These are phyloP conservation scores for Hymenoscyphus linearis DNA, from an alignment of 2,329 filamentous ascomycete species.

Conservation along the genomic window DNA sequence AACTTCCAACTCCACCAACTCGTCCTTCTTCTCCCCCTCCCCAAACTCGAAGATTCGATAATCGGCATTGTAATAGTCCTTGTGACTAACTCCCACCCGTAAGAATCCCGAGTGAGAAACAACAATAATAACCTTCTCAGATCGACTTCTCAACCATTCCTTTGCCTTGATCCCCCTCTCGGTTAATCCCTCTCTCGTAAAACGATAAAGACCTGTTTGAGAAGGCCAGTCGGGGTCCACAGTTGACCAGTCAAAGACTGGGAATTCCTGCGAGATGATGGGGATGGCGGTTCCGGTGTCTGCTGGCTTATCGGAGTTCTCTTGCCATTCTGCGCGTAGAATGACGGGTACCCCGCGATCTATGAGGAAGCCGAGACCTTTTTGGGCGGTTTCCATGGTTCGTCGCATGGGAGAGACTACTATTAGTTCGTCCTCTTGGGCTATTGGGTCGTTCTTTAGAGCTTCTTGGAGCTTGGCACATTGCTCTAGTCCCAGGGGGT, in stretches of 20 bases:
- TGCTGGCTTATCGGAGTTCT: conserved; percentile 31
- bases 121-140: conserved; percentile 32
- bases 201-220: conserved; percentile 30
- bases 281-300: conserved; percentile 27
- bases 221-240: conserved; percentile 29
- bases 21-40: conserved; percentile 22
- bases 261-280: conserved; percentile 29
- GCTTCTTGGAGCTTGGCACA: conserved; percentile 21
- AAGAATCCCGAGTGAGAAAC: conserved; percentile 31
- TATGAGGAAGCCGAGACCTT: conserved; percentile 30
- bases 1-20: conserved; percentile 28
- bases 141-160: conserved; percentile 26
- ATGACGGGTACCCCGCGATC: conserved; percentile 27
- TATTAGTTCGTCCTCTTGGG: conserved; percentile 30
- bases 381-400: conserved; percentile 29
- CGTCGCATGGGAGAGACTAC: conserved; percentile 31
- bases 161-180: conserved; percentile 25
- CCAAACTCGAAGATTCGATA: conserved; percentile 31
- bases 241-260: conserved; percentile 30
- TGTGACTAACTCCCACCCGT: conserved; percentile 23
- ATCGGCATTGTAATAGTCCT: conserved; percentile 30
- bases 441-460: conserved; percentile 27
- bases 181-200: conserved; percentile 21
- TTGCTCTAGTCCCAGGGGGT: conserved; percentile 23
- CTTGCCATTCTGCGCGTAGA: conserved; percentile 30